Evolutionary conservation across 805 yeast species (phyloP), one percentile per base, ranked within the genome.

Genomic region (Saccharomyces kudriavzevii): DNA sequence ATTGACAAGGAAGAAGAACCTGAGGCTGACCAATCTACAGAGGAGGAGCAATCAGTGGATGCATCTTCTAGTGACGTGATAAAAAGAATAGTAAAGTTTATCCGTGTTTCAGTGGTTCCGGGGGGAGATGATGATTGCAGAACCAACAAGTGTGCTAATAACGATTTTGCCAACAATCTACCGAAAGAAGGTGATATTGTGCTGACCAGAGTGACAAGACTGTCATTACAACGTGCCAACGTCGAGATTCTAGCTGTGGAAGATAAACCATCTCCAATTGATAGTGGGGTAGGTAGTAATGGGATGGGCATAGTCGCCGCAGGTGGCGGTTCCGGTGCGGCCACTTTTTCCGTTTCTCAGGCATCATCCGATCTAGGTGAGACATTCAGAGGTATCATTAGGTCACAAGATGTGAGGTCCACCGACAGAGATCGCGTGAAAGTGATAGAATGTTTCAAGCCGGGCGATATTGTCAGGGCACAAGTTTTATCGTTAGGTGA

Each of bases 381-480:
- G 64, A 87, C 87, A 24, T 91, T 87, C 72, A 89, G 86, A 62
- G 98, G 95, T 0, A 76, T 89, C 6, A 84, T 91, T 48, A 75
- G 98, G 62, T 76, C 87, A 2, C 96, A 89, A 69, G 99, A 94
- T 69, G 83, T 94, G 1, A 77, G 97, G 56, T 84, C 92, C 22
- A 89, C 97, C 0, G 97, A 94, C 60, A 77, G 96, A 63, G 99
- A 94, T 66, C 81, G 82, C 63, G 91, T 90, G 30, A 85, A 85
- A 62, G 77, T 92, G 31, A 78, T 81, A 54, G 88, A 88, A 20
- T 78, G 90, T 65, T 94, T 84, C 71, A 80, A 80, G 60, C 98
- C 98, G 0, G 97, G 97, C 14, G 99, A 94, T 69, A 81, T 94
- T 51, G 87, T 94, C 2, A 77, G 96, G 56, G 97, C 96, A 0